phyloP scores from a whole-genome alignment of 768 basidiomycete genomes.

The Xanthoconium stramineum region DNA sequence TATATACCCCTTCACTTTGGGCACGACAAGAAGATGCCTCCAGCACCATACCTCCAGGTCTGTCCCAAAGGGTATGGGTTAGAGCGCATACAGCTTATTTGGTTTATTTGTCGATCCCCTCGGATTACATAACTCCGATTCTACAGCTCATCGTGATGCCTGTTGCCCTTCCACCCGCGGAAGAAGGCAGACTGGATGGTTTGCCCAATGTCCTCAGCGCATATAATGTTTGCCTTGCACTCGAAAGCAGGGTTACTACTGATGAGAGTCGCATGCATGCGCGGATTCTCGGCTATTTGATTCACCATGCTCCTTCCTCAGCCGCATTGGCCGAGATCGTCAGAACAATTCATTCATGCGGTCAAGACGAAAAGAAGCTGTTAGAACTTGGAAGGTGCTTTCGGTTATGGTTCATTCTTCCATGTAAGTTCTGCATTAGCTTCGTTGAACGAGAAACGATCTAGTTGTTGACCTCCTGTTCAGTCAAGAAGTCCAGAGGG shows the following conservation, averaged over 20 bases:
- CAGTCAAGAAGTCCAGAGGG: not conserved
- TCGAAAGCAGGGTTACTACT: not conserved
- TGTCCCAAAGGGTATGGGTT: no score
- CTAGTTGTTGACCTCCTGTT: no score
- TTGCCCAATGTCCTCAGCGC: conserved; percentile 1
- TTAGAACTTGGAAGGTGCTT: not conserved
- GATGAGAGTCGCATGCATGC: not conserved
- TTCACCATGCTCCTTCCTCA: not conserved
- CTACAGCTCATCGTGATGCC: no score
- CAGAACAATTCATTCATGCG: not conserved
- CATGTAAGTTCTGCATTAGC: not conserved
- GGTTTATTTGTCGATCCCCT: no score
- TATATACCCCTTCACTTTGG: no score
- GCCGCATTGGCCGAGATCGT: not conserved
- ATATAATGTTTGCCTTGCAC: not conserved
- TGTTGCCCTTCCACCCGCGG: no score
- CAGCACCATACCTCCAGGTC: no score
- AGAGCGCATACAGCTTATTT: no score
- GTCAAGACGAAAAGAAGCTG: not conserved
- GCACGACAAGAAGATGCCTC: no score
- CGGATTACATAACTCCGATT: no score
- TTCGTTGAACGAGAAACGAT: not conserved
- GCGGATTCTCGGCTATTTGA: no score
- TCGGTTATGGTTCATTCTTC: not conserved
- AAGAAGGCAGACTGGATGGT: no score